These are phyloP conservation scores for Zopfia rhizophila DNA, from an alignment of 2,329 filamentous ascomycete species.

Conservation along the genomic window DNA sequence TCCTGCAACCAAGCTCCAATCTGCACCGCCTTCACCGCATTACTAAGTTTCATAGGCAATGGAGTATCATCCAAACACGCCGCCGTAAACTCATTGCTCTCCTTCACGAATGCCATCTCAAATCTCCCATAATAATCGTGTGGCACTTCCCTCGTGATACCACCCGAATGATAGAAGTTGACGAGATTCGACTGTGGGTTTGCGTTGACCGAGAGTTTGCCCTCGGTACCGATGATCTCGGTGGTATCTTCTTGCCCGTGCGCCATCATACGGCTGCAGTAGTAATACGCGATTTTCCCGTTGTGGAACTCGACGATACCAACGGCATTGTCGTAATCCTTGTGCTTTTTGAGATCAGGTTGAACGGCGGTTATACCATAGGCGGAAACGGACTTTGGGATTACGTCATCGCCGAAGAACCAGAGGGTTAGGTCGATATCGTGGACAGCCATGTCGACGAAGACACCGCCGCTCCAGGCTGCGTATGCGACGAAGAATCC, in stretches of 20 bases:
- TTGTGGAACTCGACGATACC: conserved; percentile 58
- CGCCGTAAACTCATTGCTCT: conserved; percentile 53
- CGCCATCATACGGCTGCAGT: conserved; percentile 55
- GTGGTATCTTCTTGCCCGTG: conserved; percentile 58
- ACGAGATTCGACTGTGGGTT: conserved; percentile 47
- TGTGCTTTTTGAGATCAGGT: conserved; percentile 49
- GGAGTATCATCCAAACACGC: conserved; percentile 49
- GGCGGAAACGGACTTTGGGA: conserved; percentile 51
- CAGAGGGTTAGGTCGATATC: conserved; percentile 58
- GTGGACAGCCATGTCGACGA: conserved; percentile 58
- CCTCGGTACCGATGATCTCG: conserved; percentile 56
- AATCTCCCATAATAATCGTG: conserved; percentile 54
- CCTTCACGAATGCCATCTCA: conserved; percentile 53
- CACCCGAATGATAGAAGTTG: conserved; percentile 42
- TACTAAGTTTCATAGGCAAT: conserved; percentile 48
- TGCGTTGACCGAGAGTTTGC: conserved; percentile 56
- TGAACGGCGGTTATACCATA: conserved; percentile 49
- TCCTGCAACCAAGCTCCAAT: conserved; percentile 65
- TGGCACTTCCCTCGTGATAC: conserved; percentile 51
- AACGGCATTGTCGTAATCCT: conserved; percentile 58
- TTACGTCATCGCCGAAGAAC: conserved; percentile 51
- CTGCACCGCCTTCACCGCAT: conserved; percentile 48
- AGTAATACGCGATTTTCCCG: conserved; percentile 58
- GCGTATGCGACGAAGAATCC: conserved; percentile 58
- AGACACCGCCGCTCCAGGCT: conserved; percentile 54